Evolutionary conservation across 2,329 filamentous ascomycete species (phyloP), one percentile per base, ranked within the genome.

Genomic region (Aschersonia sp.): DNA sequence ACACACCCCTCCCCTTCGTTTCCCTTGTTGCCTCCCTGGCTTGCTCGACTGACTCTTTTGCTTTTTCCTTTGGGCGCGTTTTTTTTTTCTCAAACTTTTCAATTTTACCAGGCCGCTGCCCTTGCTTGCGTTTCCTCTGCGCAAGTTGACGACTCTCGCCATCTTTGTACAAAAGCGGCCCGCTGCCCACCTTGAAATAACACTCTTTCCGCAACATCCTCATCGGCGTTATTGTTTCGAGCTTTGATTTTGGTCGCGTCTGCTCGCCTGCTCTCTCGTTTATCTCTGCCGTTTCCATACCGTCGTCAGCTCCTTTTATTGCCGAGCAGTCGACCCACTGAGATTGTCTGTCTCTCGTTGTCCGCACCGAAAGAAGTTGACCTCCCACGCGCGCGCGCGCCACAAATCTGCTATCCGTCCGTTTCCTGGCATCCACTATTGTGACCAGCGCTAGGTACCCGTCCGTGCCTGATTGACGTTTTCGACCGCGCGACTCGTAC

Each of bases 361-460:
- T 44, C 33, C 35, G 30, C 44, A 46, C 44, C 32, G 43, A 42
- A 37, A 8, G 33, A 37, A 37, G 33, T 37, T 12, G 33, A 8
- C 12, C 8, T 12, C 33, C 8, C 12, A 37, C 33, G 33, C 33
- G 33, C 33, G 10, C 40, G 11, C 40, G 40, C 40, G 40, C 40
- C 40, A 22, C 40, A 11, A 42, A 42, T 7, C n/a, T 42, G 40
- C 40, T 42, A 7, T 42, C 40, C n/a, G 10, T 22, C 40, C 10
- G n/a, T n/a, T 14, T 42, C 11, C 14, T n/a, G 9, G 35, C 47
- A 49, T 33, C 48, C 45, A 49, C 49, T 48, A 41, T 43, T 48
- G 49, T 46, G 44, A 47, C 50, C 50, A 51, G 50, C 46, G 50
- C 49, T 52, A 56, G 55, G 54, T 55, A 52, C 53, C 52, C 53